Base-by-base conservation (phyloP, 108 stramenopile species). In the Cyclostephanos tholiformis region DNA sequence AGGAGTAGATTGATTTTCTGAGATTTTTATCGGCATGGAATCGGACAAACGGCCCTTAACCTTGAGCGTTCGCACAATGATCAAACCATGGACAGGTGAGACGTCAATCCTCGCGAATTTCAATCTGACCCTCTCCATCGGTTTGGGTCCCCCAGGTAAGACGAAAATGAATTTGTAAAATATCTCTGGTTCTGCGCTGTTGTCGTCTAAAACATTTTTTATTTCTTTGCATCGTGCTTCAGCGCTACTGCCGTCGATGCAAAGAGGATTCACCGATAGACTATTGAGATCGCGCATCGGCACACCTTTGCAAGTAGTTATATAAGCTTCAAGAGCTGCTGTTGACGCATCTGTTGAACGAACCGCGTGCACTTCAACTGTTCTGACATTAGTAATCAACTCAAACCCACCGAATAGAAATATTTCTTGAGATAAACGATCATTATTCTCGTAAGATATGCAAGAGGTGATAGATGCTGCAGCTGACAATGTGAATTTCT, bases 341-440 rank as follows among this genome's bases (percentile, higher is more conserved):
- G 25, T 39, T 17, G 58, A 35, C 20, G 38, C 20, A 44, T 46
- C 65, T 12, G 59, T 55, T 22, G 55, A 23, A 22, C 67, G 66
- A 26, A 56, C 63, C 5, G 67, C 67, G 58, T 66, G 69, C 7
- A 80, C 79, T 63, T 67, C 64, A 16, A 69, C 55, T n/a, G 67
- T 58, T 41, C 57, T 73, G 51, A 69, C 60, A 50, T 52, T 80
- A 17, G 79, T 29, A 17, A 80, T 73, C 16, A 80, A 57, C 39
- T 80, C 79, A 35, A 80, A 80, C 9, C 79, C 79, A 30, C 79
- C 79, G 27, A 80, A 80, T 44, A 80, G 57, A 67, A 73, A 80
- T 58, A 30, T 66, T 58, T 60, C 46, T 1, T 32, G 39, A n/a
- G 56, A 46, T 48, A 13, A 2, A 2, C 11, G 35, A 25, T 53